phyloP scores from a whole-genome alignment of 2,329 filamentous ascomycete genomes.

The Domatiomyces catenatus region DNA sequence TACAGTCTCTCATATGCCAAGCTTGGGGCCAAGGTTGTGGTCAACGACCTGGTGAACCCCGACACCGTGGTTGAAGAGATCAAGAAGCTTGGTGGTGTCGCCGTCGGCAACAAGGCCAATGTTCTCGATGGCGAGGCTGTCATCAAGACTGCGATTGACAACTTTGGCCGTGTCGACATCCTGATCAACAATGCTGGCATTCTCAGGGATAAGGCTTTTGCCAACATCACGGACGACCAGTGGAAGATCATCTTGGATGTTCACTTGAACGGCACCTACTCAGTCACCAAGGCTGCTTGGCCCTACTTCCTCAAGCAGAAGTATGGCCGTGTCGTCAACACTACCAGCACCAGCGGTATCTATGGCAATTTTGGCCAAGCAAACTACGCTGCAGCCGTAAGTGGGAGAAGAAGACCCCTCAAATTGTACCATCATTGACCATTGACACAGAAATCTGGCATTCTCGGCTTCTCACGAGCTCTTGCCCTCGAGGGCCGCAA shows the following conservation, averaged over 20 bases:
- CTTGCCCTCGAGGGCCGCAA: slow-evolving; percentile 86
- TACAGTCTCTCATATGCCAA: slow-evolving; percentile 82
- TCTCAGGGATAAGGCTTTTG: slow-evolving; percentile 91
- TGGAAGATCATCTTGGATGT: slow-evolving; percentile 90
- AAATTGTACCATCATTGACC: slow-evolving; percentile 17
- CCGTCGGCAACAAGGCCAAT: slow-evolving; percentile 81
- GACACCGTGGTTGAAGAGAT: slow-evolving; percentile 87
- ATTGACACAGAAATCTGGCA: slow-evolving; percentile 57
- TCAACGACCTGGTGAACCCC: slow-evolving; percentile 91
- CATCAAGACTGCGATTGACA: slow-evolving; percentile 84
- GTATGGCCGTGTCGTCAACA: slow-evolving; percentile 94
- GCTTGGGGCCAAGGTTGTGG: slow-evolving; percentile 68
- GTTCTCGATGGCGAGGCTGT: slow-evolving; percentile 85
- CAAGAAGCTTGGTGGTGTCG: slow-evolving; percentile 72
- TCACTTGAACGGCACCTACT: slow-evolving; percentile 88
- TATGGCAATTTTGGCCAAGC: slow-evolving; percentile 99
- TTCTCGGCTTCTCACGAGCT: slow-evolving; percentile 86
- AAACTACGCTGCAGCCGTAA: slow-evolving; percentile 82
- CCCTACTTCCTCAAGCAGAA: slow-evolving; percentile 97
- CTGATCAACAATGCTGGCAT: slow-evolving; percentile 98
- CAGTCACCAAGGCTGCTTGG: slow-evolving; percentile 94
- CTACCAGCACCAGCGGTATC: slow-evolving; percentile 89
- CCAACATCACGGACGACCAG: slow-evolving; percentile 87
- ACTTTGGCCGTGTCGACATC: slow-evolving; percentile 85
- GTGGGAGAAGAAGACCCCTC: slow-evolving; percentile 23